phyloP scores from a whole-genome alignment of 2,329 filamentous ascomycete genomes.

The Cladosporium sp. region DNA sequence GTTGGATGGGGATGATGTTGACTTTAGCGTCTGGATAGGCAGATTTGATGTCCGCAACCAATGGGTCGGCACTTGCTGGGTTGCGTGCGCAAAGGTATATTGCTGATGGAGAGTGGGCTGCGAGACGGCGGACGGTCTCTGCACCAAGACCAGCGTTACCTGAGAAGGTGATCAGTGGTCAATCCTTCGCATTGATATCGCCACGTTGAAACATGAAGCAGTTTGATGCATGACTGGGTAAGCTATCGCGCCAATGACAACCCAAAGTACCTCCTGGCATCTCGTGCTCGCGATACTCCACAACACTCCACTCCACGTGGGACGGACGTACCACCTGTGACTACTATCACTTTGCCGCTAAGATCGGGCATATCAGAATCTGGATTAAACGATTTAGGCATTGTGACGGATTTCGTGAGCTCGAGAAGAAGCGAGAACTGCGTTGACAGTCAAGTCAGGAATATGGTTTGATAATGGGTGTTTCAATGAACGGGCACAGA shows the following conservation, averaged over 20 bases:
- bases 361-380: slow-evolving; percentile 37
- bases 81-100: slow-evolving; percentile 48
- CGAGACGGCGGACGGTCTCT: slow-evolving; percentile 41
- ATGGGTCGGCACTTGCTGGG: slow-evolving; percentile 37
- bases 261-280: no score
- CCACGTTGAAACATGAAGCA: no score
- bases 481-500: no score
- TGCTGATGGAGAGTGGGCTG: slow-evolving; percentile 39
- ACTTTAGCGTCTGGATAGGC: slow-evolving; percentile 35
- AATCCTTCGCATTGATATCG: no score
- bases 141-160: slow-evolving; percentile 46
- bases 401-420: not conserved
- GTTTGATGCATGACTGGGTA: no score
- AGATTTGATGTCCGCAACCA: slow-evolving; percentile 38
- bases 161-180: not conserved
- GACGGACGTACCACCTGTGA: slow-evolving; percentile 35
- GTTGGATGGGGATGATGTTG: slow-evolving; percentile 41
- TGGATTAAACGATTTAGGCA: not conserved
- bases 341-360: slow-evolving; percentile 39
- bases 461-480: no score
- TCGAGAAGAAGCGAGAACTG: not conserved
- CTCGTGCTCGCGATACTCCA: no score
- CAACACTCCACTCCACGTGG: no score
- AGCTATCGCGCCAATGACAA: no score
- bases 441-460: not conserved